These are phyloP conservation scores for Pelargonium fulgidum DNA, from an alignment of 441 rosid genomes.

Conservation along the genomic window DNA sequence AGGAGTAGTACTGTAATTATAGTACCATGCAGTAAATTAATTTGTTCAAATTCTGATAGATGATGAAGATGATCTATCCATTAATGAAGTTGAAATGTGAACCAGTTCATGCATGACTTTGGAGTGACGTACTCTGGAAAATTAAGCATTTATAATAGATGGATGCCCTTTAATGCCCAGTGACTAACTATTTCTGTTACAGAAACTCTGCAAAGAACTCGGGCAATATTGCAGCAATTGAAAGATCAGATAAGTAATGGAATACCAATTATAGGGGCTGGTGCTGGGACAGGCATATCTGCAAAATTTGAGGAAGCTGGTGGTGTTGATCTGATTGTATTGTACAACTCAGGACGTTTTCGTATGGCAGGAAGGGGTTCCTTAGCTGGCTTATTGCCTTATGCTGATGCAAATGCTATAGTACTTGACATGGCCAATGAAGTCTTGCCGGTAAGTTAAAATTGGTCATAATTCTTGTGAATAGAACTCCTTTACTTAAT, in stretches of 20 bases:
- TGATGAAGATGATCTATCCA: too few relatives aligned
- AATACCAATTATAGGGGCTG: slow-evolving; percentile 85
- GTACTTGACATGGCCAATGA: slow-evolving; percentile 95
- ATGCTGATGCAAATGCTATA: slow-evolving; percentile 91
- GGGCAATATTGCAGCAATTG: slow-evolving; percentile 51
- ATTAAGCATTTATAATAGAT: background rate
- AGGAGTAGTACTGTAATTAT: too few relatives aligned
- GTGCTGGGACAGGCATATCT: slow-evolving; percentile 97
- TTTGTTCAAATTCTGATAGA: too few relatives aligned
- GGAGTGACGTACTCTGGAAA: background rate
- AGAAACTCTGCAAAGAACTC: slow-evolving; percentile 77
- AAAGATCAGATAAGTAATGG: slow-evolving; percentile 62
- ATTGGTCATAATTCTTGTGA: background rate
- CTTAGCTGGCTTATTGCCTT: slow-evolving; percentile 82
- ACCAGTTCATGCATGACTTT: background rate
- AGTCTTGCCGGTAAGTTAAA: slow-evolving; percentile 73
- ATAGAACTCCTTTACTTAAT: background rate
- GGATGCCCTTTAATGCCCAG: background rate
- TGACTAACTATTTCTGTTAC: slow-evolving; percentile 23
- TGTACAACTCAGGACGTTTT: slow-evolving; percentile 93
- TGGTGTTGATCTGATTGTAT: slow-evolving; percentile 76
- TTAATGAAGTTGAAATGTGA: background rate
- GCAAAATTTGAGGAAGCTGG: slow-evolving; percentile 99
- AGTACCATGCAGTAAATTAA: too few relatives aligned
- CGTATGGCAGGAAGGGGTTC: slow-evolving; percentile 99